These are phyloP conservation scores for Neurospora sp. DNA, from an alignment of 495 filamentous ascomycete species.

Conservation along the genomic window DNA sequence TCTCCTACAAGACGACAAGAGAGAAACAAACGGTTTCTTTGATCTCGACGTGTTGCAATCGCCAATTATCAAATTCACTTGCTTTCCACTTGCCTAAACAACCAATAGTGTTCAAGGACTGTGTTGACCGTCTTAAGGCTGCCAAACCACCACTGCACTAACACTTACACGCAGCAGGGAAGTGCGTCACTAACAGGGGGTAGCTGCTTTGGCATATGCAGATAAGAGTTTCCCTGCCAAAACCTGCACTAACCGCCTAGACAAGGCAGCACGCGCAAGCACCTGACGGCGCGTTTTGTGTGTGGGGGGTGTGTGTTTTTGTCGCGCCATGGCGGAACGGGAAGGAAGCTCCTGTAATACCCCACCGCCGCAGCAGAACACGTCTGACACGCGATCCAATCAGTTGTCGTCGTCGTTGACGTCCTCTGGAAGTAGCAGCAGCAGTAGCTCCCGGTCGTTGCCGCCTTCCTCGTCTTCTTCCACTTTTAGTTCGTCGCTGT, in stretches of 20 bases:
- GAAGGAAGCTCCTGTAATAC: neutral
- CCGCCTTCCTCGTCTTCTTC: neutral
- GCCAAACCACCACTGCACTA: neutral
- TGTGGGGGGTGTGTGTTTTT: neutral
- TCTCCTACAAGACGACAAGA: no score
- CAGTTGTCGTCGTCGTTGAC: neutral
- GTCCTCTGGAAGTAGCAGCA: neutral
- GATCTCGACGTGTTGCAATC: neutral
- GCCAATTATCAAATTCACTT: neutral
- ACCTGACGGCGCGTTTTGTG: constrained; percentile 19
- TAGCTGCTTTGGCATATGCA: neutral
- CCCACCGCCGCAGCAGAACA: neutral
- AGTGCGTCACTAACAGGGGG: neutral
- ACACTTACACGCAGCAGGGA: neutral
- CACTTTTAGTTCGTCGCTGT: neutral
- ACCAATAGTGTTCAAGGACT: no score
- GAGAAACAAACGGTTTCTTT: no score
- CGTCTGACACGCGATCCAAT: neutral
- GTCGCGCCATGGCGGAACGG: neutral
- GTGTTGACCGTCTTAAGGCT: no score
- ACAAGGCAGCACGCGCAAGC: neutral
- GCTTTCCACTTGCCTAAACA: neutral
- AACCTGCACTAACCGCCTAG: neutral
- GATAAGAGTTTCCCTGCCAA: neutral
- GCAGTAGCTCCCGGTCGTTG: neutral